phyloP scores from a whole-genome alignment of 2,329 filamentous ascomycete species.

The Nothophoma quercina region DNA sequence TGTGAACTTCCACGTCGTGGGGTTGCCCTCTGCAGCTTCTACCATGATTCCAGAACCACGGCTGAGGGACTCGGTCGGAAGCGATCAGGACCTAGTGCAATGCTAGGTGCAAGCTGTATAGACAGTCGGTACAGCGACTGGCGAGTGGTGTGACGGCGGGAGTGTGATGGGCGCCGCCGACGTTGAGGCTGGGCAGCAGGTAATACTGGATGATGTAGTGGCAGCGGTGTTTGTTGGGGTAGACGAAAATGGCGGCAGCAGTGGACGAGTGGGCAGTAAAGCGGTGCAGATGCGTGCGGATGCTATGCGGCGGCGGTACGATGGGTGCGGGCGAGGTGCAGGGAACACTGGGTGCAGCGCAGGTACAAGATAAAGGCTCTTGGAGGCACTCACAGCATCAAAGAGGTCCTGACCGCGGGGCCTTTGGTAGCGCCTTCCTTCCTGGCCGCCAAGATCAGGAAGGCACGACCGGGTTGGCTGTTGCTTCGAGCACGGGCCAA shows the following conservation, averaged over 20 bases:
- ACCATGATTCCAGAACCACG: constrained; percentile 74
- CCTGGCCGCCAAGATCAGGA: constrained; percentile 11
- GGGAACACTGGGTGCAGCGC: constrained; percentile 32
- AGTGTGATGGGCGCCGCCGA: constrained; percentile 38
- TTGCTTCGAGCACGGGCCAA: too few relatives aligned
- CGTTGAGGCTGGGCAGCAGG: constrained; percentile 37
- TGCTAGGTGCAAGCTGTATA: constrained; percentile 13
- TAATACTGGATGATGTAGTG: constrained; percentile 39
- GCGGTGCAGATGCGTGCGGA: constrained; percentile 14
- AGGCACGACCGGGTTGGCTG: too few relatives aligned
- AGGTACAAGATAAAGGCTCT: constrained; percentile 33
- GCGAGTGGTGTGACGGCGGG: constrained; percentile 23
- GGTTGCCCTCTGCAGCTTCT: constrained; percentile 90
- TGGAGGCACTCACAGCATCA: constrained; percentile 25
- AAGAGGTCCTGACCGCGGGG: constrained; percentile 10
- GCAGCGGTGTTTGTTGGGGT: constrained; percentile 34
- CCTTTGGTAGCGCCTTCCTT: too few relatives aligned
- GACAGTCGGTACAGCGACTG: constrained; percentile 19
- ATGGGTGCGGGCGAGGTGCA: constrained; percentile 30
- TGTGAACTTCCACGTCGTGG: constrained; percentile 99
- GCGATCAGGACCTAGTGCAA: constrained; percentile 22
- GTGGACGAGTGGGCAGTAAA: constrained; percentile 17
- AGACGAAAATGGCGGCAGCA: constrained; percentile 28
- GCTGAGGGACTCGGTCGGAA: constrained; percentile 24
- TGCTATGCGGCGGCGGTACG: constrained; percentile 29